phyloP scores from a whole-genome alignment of 2,329 filamentous ascomycete genomes.

The Trichoderma atrobrunneum region DNA sequence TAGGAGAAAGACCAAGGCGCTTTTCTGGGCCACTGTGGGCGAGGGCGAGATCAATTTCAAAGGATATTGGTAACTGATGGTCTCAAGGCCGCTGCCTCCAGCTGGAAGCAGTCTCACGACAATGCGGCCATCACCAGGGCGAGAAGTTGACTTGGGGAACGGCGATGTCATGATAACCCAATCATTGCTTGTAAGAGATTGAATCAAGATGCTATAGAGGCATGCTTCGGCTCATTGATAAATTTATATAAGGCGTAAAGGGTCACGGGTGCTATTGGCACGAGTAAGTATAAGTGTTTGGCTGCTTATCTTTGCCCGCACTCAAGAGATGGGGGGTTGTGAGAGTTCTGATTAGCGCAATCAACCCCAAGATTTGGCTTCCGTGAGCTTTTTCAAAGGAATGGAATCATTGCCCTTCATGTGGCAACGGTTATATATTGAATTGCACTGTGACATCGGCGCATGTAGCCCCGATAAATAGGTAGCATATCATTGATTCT shows the following conservation, averaged over 20 bases:
- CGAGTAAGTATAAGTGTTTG: neutral
- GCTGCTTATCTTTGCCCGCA: neutral
- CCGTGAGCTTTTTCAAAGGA: neutral
- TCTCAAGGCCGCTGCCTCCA: constrained; percentile 66
- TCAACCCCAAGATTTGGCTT: neutral
- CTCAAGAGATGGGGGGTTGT: neutral
- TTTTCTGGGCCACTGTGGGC: constrained; percentile 60
- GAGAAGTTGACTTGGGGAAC: constrained; percentile 70
- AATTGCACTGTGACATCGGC: neutral
- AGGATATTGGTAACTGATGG: constrained; percentile 86
- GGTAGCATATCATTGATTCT: neutral
- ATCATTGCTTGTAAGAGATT: constrained; percentile 19
- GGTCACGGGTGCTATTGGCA: neutral
- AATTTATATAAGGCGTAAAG: neutral
- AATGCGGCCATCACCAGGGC: constrained; percentile 75
- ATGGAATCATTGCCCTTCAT: neutral
- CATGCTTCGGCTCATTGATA: neutral
- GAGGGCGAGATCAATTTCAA: constrained; percentile 87
- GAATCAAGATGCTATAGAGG: neutral
- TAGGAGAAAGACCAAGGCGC: constrained; percentile 80
- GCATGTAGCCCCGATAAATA: neutral
- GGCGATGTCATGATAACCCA: constrained; percentile 47
- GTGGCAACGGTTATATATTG: neutral
- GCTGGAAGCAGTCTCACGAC: constrained; percentile 70
- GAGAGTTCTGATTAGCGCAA: neutral